phyloP scores from a whole-genome alignment of 371 early-diverging fungal species.

The Mortierella polycephala region DNA sequence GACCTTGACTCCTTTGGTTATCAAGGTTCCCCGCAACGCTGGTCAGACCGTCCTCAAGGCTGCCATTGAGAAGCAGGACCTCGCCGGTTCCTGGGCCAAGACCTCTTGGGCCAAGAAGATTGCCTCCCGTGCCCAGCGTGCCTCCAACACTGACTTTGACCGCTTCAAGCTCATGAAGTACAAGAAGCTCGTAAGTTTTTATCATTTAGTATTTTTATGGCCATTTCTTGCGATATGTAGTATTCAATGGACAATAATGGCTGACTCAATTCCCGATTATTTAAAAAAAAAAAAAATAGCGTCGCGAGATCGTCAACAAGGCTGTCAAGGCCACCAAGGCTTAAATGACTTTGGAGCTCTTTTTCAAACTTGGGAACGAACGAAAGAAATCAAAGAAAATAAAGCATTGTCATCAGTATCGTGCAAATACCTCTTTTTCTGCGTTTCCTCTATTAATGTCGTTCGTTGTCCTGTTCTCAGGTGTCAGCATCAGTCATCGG shows the following conservation, averaged over 20 bases:
- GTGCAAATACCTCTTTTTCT: not conserved
- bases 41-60: conserved; percentile 82
- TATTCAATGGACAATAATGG: not conserved
- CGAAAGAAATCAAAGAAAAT: conserved; percentile 15
- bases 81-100: conserved; percentile 83
- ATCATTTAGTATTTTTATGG: not conserved
- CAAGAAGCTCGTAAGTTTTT: conserved; percentile 77
- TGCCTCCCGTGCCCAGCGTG: conserved; percentile 79
- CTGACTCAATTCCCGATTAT: not conserved
- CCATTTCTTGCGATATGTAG: not conserved
- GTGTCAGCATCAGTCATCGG: not conserved
- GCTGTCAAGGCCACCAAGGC: conserved; percentile 52
- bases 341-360: conserved; percentile 29
- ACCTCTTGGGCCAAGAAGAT: conserved; percentile 97
- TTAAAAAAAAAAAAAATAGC: conserved; percentile 13
- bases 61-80: conserved; percentile 85
- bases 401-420: conserved; percentile 37
- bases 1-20: conserved; percentile 87
- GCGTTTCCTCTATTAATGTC: not conserved
- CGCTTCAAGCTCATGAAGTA: conserved; percentile 94
- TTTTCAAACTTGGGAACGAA: conserved; percentile 4
- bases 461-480: not conserved
- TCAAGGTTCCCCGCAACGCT: conserved; percentile 89
- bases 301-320: conserved; percentile 53
- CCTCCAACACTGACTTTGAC: conserved; percentile 92